Conservation (phyloP, 306 rosid species). For the Citrullus colocynthis region DNA sequence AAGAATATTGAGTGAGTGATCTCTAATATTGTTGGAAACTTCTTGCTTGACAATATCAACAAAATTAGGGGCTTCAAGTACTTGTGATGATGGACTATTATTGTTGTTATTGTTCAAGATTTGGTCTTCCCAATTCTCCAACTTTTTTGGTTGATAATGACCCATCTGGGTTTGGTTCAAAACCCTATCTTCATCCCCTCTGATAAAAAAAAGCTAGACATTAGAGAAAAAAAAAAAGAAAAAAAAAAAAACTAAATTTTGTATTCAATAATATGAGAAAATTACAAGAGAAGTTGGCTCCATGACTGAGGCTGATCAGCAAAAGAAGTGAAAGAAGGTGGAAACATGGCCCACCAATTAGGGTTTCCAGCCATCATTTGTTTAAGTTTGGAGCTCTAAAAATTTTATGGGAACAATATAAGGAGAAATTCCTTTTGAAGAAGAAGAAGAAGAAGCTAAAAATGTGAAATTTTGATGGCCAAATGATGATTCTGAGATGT, state of each 20-base stretch:
- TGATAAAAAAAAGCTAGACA: background rate
- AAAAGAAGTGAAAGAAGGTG: slow-evolving; percentile 56
- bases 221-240: background rate
- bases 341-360: slow-evolving; percentile 83
- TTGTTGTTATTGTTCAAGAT: slow-evolving; percentile 8
- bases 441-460: background rate
- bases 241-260: background rate
- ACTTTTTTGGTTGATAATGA: slow-evolving; percentile 35
- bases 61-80: slow-evolving; percentile 14
- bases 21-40: background rate
- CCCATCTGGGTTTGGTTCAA: slow-evolving; percentile 13
- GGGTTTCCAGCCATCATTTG: slow-evolving; percentile 94
- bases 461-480: background rate
- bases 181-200: slow-evolving; percentile 49
- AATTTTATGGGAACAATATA: background rate
- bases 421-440: background rate
- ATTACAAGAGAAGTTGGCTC: slow-evolving; percentile 84
- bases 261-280: slow-evolving; percentile 1
- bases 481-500: background rate
- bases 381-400: background rate
- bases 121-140: slow-evolving; percentile 65
- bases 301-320: slow-evolving; percentile 54
- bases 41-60: slow-evolving; percentile 43
- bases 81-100: slow-evolving; percentile 8
- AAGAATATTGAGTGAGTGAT: slow-evolving; percentile 9